Evolutionary conservation across 345 rosid genomes (phyloP).

Genomic region (Pelargonium nanum): DNA sequence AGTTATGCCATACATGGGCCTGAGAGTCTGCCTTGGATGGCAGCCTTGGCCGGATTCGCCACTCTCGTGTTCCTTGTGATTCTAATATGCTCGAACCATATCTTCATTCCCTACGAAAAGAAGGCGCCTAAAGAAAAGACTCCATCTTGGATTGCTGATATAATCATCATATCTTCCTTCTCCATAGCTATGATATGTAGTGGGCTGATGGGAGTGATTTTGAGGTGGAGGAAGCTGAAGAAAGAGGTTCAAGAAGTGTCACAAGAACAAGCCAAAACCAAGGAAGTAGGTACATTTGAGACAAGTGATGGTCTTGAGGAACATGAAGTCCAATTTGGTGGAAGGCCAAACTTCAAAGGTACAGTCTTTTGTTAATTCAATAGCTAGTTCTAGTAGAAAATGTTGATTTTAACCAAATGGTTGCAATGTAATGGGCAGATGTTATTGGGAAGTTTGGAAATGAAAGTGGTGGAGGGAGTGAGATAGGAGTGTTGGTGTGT

Average conservation of each 20-base stretch:
- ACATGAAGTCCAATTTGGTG: slow-evolving; percentile 52
- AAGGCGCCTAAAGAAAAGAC: slow-evolving; percentile 34
- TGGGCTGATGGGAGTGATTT: slow-evolving; percentile 28
- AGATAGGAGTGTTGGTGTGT: slow-evolving; percentile 65
- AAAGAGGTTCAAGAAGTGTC: slow-evolving; percentile 24
- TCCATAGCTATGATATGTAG: slow-evolving; percentile 28
- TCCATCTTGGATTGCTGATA: slow-evolving; percentile 59
- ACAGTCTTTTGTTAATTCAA: not conserved
- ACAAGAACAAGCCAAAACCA: slow-evolving; percentile 17
- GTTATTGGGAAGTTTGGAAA: slow-evolving; percentile 33
- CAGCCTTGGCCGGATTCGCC: slow-evolving; percentile 35
- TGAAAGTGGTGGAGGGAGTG: slow-evolving; percentile 33
- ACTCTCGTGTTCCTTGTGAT: slow-evolving; percentile 33
- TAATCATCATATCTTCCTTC: slow-evolving; percentile 48
- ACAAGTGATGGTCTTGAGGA: slow-evolving; percentile 22
- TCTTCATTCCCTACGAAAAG: slow-evolving; percentile 37
- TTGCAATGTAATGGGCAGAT: slow-evolving; percentile 25
- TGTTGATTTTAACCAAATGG: not conserved
- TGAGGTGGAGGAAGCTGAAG: slow-evolving; percentile 50
- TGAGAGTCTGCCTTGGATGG: slow-evolving; percentile 31
- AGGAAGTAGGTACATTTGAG: slow-evolving; percentile 21
- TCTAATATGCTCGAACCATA: slow-evolving; percentile 40
- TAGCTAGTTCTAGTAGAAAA: not conserved
- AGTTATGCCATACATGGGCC: slow-evolving; percentile 39
- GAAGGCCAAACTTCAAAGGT: slow-evolving; percentile 75